These are phyloP conservation scores for Mortierella sp. DNA, from an alignment of 371 early-diverging fungal species.

Conservation along the genomic window DNA sequence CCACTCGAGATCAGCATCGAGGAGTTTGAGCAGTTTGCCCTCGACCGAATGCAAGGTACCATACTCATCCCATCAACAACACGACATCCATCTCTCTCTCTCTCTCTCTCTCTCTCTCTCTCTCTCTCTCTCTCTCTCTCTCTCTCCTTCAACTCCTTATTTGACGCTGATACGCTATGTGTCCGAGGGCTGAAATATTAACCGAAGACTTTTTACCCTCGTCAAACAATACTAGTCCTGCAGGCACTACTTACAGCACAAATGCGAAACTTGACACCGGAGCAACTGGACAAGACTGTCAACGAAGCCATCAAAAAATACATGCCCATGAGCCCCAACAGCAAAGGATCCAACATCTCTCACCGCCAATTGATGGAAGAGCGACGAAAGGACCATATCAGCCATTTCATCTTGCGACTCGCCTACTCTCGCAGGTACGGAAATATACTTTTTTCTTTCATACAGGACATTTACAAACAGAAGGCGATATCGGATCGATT, in stretches of 20 bases:
- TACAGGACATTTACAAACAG: too few relatives aligned
- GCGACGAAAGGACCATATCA: constrained; percentile 92
- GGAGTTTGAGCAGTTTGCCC: constrained; percentile 92
- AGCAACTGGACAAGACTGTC: constrained; percentile 73
- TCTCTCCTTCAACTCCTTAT: too few relatives aligned
- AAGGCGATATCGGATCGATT: too few relatives aligned
- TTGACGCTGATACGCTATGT: too few relatives aligned
- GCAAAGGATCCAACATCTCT: constrained; percentile 42
- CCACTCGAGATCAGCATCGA: constrained; percentile 86
- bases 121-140: not conserved
- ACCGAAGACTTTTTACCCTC: not conserved
- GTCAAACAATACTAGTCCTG: constrained; percentile 68
- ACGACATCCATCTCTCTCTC: not conserved
- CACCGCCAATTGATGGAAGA: constrained; percentile 67
- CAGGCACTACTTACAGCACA: constrained; percentile 87
- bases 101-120: too few relatives aligned
- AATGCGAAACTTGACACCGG: constrained; percentile 76
- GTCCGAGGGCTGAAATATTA: not conserved
- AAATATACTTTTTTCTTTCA: not conserved
- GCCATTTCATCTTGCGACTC: constrained; percentile 93
- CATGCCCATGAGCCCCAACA: constrained; percentile 77
- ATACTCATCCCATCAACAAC: not conserved
- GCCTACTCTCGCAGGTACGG: constrained; percentile 89
- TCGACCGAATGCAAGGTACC: constrained; percentile 91
- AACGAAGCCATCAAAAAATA: constrained; percentile 70